These are phyloP conservation scores for Volvox carteri DNA, from an alignment of 163 green algal genomes.

Conservation along the genomic window DNA sequence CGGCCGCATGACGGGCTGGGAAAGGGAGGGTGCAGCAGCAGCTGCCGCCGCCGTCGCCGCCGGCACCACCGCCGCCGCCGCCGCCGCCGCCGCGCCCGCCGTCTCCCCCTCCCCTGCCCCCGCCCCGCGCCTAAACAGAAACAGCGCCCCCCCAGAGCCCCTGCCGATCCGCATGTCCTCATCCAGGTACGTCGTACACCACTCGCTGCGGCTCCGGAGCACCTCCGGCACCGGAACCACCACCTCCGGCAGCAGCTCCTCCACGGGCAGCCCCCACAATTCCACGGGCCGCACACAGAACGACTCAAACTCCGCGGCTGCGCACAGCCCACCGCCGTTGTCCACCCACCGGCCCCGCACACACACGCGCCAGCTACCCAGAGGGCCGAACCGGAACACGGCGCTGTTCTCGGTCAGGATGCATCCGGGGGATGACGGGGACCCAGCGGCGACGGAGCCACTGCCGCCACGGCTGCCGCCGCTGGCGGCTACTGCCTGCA, in stretches of 20 bases:
- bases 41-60: not conserved
- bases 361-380: constrained; percentile 53
- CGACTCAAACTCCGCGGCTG: constrained; percentile 53
- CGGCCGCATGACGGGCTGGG: constrained; percentile 5
- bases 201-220: constrained; percentile 51
- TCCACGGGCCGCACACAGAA: constrained; percentile 56
- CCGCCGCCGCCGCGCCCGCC: not conserved
- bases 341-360: constrained; percentile 56
- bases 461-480: not conserved
- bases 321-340: constrained; percentile 55
- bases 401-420: constrained; percentile 57
- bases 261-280: constrained; percentile 51
- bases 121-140: constrained; percentile 54
- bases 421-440: no score
- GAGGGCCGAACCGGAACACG: constrained; percentile 52
- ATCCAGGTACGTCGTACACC: constrained; percentile 63
- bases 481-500: not conserved
- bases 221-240: constrained; percentile 42
- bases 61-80: not conserved
- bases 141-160: constrained; percentile 35
- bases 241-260: constrained; percentile 54
- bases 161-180: constrained; percentile 51
- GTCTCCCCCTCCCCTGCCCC: not conserved
- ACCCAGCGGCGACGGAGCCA: no score
- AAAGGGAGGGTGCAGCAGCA: not conserved